These are phyloP conservation scores for Nadsonia fulvescens DNA, from an alignment of 805 yeast genomes.

Conservation along the genomic window DNA sequence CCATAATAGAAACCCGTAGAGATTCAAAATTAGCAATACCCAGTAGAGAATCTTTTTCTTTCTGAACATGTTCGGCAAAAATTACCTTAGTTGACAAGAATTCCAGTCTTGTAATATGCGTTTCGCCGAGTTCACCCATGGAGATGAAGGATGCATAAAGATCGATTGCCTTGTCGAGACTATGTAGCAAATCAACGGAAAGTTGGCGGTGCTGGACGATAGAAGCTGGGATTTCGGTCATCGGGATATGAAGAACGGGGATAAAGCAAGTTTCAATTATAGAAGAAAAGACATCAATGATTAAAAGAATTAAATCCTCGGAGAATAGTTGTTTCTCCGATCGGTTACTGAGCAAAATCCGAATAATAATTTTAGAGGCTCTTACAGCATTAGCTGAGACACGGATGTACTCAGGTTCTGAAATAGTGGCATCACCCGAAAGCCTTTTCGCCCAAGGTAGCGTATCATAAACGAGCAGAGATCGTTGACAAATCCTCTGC, in stretches of 20 bases:
- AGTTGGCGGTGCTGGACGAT: too few relatives aligned
- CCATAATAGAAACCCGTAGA: conserved; percentile 14
- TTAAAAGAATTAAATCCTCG: too few relatives aligned
- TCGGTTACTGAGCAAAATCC: conserved; percentile 1
- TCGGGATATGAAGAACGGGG: too few relatives aligned
- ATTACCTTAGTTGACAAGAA: conserved; percentile 28
- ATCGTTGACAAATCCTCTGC: conserved; percentile 1
- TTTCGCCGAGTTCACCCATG: conserved; percentile 37
- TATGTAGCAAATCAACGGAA: too few relatives aligned
- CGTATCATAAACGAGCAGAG: too few relatives aligned
- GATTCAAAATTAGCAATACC: conserved; percentile 14
- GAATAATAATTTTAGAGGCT: conserved; percentile 1
- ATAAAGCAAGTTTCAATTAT: too few relatives aligned
- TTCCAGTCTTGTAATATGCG: conserved; percentile 37
- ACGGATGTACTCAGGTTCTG: too few relatives aligned
- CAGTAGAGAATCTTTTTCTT: conserved; percentile 13
- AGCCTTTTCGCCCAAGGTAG: conserved; percentile 1
- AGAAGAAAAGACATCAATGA: too few relatives aligned
- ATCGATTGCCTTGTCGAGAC: too few relatives aligned
- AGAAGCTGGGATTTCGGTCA: too few relatives aligned
- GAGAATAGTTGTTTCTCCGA: conserved; percentile 4
- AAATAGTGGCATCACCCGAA: conserved; percentile 1
- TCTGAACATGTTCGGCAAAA: conserved; percentile 20
- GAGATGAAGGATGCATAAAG: too few relatives aligned
- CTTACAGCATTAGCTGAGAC: conserved; percentile 1